Evolutionary conservation across 179 eudicot species (phyloP), one percentile per base, ranked within the genome.

Genomic region (Drosera spatulata): DNA sequence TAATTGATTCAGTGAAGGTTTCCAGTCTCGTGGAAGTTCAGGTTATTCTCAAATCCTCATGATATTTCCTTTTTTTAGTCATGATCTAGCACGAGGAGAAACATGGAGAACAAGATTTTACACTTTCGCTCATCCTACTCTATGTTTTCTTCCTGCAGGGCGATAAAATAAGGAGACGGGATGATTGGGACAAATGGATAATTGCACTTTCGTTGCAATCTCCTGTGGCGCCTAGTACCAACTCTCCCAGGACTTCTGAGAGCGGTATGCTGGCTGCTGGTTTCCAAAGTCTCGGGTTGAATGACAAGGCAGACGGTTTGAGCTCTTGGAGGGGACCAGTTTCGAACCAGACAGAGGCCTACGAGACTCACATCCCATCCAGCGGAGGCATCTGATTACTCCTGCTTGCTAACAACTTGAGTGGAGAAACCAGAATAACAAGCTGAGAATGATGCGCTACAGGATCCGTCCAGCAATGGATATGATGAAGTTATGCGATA

Each of bases 1-100:
- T 91, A 57, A 64, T 85, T 77, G 88, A 80, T 48, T 85, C 84
- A 66, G 61, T 91, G 47, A 75, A 66, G 52, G 33, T 64, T 54
- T 91, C 98, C 51, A 71, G 59, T 64, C 71, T 79, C 59, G 85
- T 91, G 55, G 98, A 91, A 80, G 80, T 78, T 22, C 86, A 85
- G 95, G 98, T 88, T n/a, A 45, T 61, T 61, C 44, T 45, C 50
- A 53, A 10, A 39, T 13, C 6, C 33, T 6, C 56, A 14, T 53
- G 56, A 10, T 6, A 14, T 12, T 51, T 51, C 33, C 33, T 22
- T 22, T 22, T 0, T 22, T 22, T 22, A 22, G 33, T 22, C 33
- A 22, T 22, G 33, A 22, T 22, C 33, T 22, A 22, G 33, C 33
- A 50, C 13, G 13, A 10, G 12, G 53, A 10, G n/a, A 5, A 10